A percentile compares a stretch with the other conserved stretches of the same genome.
Evolutionary conservation across 768 basidiomycete species (phyloP).

Genomic region (Amanita inopinata): DNA sequence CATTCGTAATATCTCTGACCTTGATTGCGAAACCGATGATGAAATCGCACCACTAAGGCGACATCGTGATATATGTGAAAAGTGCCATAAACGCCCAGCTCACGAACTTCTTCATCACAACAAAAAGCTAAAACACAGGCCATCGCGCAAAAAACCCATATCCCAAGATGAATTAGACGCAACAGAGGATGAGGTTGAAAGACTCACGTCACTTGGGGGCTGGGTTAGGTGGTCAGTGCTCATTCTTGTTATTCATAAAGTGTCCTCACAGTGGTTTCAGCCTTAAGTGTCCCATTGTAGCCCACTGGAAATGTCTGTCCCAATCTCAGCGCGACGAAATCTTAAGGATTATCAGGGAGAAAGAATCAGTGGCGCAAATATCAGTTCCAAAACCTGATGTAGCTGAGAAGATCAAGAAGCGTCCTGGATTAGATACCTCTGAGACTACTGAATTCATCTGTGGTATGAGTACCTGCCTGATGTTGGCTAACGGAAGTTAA

Average conservation of each 20-base stretch:
- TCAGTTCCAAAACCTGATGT: constrained; percentile 17
- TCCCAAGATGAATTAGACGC: too few species aligned
- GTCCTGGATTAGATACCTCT: constrained; percentile 33
- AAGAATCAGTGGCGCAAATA: constrained; percentile 33
- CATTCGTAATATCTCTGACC: constrained; percentile 30
- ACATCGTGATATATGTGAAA: constrained; percentile 64
- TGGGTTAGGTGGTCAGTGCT: constrained; percentile 73
- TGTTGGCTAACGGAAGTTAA: not conserved
- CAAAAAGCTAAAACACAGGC: constrained; percentile 27
- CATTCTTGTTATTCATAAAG: not conserved
- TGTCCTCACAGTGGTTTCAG: constrained; percentile 28
- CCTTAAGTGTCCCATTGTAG: constrained; percentile 66
- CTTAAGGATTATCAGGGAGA: constrained; percentile 48
- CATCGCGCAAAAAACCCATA: constrained; percentile 32
- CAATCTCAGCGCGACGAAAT: constrained; percentile 63
- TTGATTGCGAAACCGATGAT: constrained; percentile 42
- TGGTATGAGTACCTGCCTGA: constrained; percentile 20
- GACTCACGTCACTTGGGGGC: constrained; percentile 48
- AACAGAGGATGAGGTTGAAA: constrained; percentile 45
- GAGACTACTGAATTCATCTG: constrained; percentile 78
- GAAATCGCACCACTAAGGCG: constrained; percentile 43
- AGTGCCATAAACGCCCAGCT: constrained; percentile 52
- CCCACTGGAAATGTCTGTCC: constrained; percentile 72
- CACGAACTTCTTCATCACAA: constrained; percentile 38
- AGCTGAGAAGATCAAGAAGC: constrained; percentile 30